Base-by-base conservation (phyloP, 2,329 filamentous ascomycete genomes). In the Cordyceps fumosorosea region DNA sequence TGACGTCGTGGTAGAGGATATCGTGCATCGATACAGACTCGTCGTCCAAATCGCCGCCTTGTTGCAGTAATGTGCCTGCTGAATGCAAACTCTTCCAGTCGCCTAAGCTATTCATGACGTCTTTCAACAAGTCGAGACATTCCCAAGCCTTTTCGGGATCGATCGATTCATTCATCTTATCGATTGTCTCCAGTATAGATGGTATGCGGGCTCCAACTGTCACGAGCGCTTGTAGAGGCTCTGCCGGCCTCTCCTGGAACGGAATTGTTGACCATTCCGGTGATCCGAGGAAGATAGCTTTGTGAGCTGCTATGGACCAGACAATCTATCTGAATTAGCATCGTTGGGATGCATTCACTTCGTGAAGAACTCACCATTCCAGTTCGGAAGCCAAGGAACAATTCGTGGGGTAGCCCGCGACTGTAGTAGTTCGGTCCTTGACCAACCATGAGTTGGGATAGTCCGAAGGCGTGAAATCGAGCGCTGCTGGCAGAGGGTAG, bases 321-420 rank as follows among this genome's bases (percentile, higher is more conserved):
- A 55, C 37, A 26, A 44, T 26, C 53, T 55, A 3, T 4, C 14
- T 12, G 2, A 29, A 12, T 55, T 12, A 55, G 53, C 20, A 26
- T 44, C 53, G 16, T 8, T 1, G 7, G n/a, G 7, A 6, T n/a
- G n/a, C 53, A n/a, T 24, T 1, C 12, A 24, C 3, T 26, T 8
- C 12, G 22, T 37, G 37, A 11, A 7, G n/a, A 22, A 11, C 53
- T 55, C 22, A 55, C 53, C 5, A 55, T 26, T 11, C 34, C 22
- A 7, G 76, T 75, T n/a, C 76, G 66, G 54, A 75, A 75, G 0
- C 76, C 77, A 1, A 75, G 66, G 56, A 78, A 78, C 0, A 78
- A 66, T 40, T 68, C 69, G 51, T 78, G 75, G 0, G 73, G 65
- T n/a, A 70, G 62, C 1, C 74, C 75, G 2, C 68, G 68, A 3